These are phyloP conservation scores for Alternaria triticimaculans DNA, from an alignment of 2,329 filamentous ascomycete species.

Conservation along the genomic window DNA sequence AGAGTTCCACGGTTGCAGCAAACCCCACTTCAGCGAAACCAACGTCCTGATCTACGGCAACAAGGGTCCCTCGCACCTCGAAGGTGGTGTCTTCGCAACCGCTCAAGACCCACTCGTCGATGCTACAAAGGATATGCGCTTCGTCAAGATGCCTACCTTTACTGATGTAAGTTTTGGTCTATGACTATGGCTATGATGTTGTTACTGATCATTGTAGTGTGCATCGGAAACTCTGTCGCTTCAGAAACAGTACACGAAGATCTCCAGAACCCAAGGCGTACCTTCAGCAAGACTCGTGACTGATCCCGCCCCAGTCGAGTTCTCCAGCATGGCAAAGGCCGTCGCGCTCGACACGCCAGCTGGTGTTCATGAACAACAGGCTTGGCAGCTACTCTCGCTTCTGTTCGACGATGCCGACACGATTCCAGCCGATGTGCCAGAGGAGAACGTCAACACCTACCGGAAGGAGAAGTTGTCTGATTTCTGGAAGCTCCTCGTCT, in stretches of 20 bases:
- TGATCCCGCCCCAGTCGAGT: constrained; percentile 57
- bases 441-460: constrained; percentile 50
- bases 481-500: constrained; percentile 64
- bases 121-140: constrained; percentile 68
- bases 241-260: constrained; percentile 63
- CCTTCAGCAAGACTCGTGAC: constrained; percentile 64
- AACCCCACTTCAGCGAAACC: constrained; percentile 79
- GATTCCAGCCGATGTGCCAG: constrained; percentile 48
- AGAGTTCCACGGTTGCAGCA: constrained; percentile 74
- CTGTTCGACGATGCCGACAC: constrained; percentile 72
- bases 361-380: constrained; percentile 68
- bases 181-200: neutral
- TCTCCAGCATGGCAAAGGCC: constrained; percentile 58
- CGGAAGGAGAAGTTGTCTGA: constrained; percentile 69
- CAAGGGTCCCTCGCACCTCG: constrained; percentile 50
- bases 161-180: constrained; percentile 44
- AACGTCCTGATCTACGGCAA: constrained; percentile 73
- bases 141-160: constrained; percentile 66
- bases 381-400: constrained; percentile 87
- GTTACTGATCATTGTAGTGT: constrained; percentile 52
- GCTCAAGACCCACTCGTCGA: constrained; percentile 66
- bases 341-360: constrained; percentile 47
- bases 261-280: constrained; percentile 56
- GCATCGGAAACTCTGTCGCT: constrained; percentile 62
- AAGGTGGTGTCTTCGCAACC: constrained; percentile 60